Conservation (phyloP, 805 yeast species). For the Ogataea salicorniae region DNA sequence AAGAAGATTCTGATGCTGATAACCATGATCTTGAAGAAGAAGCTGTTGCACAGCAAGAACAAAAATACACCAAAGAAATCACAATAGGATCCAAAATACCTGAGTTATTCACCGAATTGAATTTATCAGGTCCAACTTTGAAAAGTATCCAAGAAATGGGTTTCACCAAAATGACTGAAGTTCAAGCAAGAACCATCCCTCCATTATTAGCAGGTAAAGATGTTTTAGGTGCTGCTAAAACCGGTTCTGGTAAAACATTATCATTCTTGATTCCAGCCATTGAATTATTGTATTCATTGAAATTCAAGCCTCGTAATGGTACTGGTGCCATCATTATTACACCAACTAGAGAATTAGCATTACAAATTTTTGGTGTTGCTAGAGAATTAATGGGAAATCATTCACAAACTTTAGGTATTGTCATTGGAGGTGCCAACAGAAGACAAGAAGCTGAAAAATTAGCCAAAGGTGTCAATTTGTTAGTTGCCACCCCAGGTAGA, state of each 20-base stretch:
- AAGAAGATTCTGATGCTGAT: constrained; percentile 25
- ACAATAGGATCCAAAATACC: constrained; percentile 22
- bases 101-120: constrained; percentile 43
- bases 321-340: constrained; percentile 95
- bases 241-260: constrained; percentile 97
- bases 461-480: constrained; percentile 85
- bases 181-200: constrained; percentile 93
- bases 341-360: constrained; percentile 96
- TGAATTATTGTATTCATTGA: constrained; percentile 82
- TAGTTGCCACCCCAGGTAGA: constrained; percentile 98
- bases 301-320: constrained; percentile 96
- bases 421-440: constrained; percentile 97
- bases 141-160: constrained; percentile 86
- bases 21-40: constrained; percentile 16
- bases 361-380: constrained; percentile 97
- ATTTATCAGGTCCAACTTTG: constrained; percentile 75
- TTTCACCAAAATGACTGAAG: constrained; percentile 85
- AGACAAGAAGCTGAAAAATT: constrained; percentile 96
- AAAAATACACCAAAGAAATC: constrained; percentile 24
- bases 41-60: constrained; percentile 18
- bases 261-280: constrained; percentile 96
- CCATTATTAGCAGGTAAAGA: constrained; percentile 95
- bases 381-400: constrained; percentile 87
- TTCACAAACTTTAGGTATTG: constrained; percentile 92
- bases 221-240: constrained; percentile 98